These are phyloP conservation scores for Fusarium buharicum DNA, from an alignment of 2,329 filamentous ascomycete species.

Conservation along the genomic window DNA sequence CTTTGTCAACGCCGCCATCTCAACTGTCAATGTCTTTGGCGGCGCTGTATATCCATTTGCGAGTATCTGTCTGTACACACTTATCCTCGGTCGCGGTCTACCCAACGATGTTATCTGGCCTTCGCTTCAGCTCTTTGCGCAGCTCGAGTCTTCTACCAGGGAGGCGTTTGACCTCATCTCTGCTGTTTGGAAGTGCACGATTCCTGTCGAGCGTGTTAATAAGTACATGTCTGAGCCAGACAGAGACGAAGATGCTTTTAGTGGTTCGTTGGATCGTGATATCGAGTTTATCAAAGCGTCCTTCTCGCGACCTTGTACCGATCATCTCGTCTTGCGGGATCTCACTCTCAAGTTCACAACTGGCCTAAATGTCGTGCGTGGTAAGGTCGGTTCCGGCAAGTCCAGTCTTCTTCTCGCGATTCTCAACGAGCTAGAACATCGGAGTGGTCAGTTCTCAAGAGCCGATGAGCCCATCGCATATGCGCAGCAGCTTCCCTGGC, in stretches of 20 bases:
- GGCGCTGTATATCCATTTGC: constrained; percentile 81
- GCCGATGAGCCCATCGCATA: constrained; percentile 64
- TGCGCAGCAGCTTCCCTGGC: constrained; percentile 70
- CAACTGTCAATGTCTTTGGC: constrained; percentile 75
- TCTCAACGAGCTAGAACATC: constrained; percentile 74
- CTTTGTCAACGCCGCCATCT: constrained; percentile 60
- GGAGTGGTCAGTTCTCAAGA: constrained; percentile 59
- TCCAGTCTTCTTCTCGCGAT: constrained; percentile 68
- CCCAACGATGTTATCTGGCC: constrained; percentile 88
- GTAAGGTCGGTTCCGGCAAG: constrained; percentile 70
- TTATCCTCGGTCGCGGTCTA: constrained; percentile 72
- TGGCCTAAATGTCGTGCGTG: constrained; percentile 66
- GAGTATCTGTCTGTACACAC: constrained; percentile 83
- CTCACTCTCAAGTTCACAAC: constrained; percentile 59
- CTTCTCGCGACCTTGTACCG: constrained; percentile 81
- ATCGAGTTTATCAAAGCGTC: constrained; percentile 71
- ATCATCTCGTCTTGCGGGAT: constrained; percentile 61
- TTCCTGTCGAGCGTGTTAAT: constrained; percentile 84
- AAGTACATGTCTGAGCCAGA: constrained; percentile 88
- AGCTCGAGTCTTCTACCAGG: constrained; percentile 78
- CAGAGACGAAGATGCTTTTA: constrained; percentile 64
- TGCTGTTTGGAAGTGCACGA: constrained; percentile 80
- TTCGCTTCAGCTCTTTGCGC: constrained; percentile 80
- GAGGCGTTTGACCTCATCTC: constrained; percentile 81
- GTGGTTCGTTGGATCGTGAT: constrained; percentile 49